Evolutionary conservation across 1,139 yeast species (phyloP), one percentile per base, ranked within the genome.

Genomic region (Suhomyces coccinellae): DNA sequence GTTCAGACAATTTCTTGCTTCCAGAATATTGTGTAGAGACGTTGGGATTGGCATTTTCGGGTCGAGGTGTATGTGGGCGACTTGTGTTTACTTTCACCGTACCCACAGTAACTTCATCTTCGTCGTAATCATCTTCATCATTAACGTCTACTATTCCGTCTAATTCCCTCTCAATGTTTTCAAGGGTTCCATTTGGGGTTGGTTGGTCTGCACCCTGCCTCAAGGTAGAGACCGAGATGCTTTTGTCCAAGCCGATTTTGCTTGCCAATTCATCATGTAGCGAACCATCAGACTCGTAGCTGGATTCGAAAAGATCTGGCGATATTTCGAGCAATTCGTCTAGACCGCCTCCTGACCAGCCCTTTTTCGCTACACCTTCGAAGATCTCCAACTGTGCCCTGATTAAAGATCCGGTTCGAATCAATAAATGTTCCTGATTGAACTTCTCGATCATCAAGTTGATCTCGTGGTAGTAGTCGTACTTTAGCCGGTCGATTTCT

Each of bases 321-420:
- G 82, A 73, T 39, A 73, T 62, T n/a, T 74, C 63, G 34, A 83
- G 66, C 43, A 88, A 66, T 26, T 79, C 83, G 58, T 88, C 95
- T 33, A 87, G 65, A 0, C 95, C 96, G 16, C 93, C 93, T 9
- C 95, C 96, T 10, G 86, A 76, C 89, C 91, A 85, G 8, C 95
- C 95, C 60, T 88, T 88, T 46, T 83, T 75, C 0, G 96, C 95
- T 30, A 89, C 80, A 16, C 87, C 85, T 57, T 87, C 96, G 54
- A 81, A 83, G 6, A 88, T 80, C 56, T 87, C 95, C 29, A 89
- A 80, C 57, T 88, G 93, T 2, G 95, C 93, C 43, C 89, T 69
- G 2, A 87, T 82, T 8, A 86, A 71, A 0, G 86, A 75, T 0
- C 90, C 87, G 1, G 88, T 75, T 47, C 75, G 72, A 10, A 67